Base-by-base conservation (phyloP, 1,284 basidiomycete species). In the Apiotrichum siamense region DNA sequence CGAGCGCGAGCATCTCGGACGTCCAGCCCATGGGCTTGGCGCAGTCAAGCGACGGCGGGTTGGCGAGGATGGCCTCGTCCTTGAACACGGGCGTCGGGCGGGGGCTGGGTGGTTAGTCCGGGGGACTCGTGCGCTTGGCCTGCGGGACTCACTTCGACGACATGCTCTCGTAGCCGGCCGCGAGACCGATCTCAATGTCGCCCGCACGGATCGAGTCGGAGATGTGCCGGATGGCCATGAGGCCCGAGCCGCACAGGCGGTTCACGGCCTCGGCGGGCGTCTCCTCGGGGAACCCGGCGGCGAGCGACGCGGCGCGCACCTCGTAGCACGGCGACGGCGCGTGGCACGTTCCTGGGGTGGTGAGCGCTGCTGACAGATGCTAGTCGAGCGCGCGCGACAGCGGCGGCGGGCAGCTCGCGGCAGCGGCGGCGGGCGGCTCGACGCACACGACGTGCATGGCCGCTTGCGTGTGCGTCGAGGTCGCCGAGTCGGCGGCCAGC, bases 21-120 rank as follows among this genome's bases (percentile, higher is more conserved):
- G 88, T 91, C 88, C 88, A 91, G 12, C 89, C 88, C 88, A 92
- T 92, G 15, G 89, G 86, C 78, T 87, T 83, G 46, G 86, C 80
- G 60, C 83, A 88, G 62, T 89, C 87, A 53, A 82, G 77, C 0
- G 87, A 83, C 57, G 83, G 76, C 2, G 77, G 39, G 53, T 82
- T 72, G 49, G 72, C 77, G 62, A 90, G 79, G 48, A 96, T 80
- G 38, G 79, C 78, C 37, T 90, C 84, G 13, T 88, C 88, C 77
- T 81, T 84, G 52, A 82, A 82, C 50, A 57, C 51, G 27, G 85
- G 84, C 7, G 85, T 86, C 40, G 88, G 87, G 27, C 87, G 83
- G 32, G 86, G 80, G 62, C 87, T 89, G 50, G n/a, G 39, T 24
- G 42, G 50, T 27, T 11, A 17, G 33, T 35, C 13, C 33, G 15